Conservation (phyloP, 1,139 yeast species). For the Nakaseomyces delphensis region DNA sequence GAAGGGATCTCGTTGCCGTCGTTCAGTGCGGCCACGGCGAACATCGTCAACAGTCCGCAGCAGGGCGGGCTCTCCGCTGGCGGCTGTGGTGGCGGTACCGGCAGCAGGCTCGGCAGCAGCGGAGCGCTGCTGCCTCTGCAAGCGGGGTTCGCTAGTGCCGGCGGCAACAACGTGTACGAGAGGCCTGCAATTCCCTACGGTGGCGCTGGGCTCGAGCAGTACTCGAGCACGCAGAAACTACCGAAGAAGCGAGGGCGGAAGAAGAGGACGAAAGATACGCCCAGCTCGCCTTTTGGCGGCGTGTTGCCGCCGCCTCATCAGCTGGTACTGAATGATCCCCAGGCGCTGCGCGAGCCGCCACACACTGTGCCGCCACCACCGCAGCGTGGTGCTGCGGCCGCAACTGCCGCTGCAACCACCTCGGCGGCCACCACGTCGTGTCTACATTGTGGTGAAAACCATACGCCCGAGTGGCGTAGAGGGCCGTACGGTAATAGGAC, state of each 20-base stretch:
- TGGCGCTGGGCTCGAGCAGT: not conserved
- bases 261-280: not conserved
- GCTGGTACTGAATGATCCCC: not conserved
- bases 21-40: not conserved
- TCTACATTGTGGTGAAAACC: conserved; percentile 58
- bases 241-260: conserved; percentile 3
- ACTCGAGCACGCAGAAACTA: not conserved
- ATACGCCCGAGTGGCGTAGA: conserved; percentile 78
- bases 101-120: too few species aligned
- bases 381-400: too few species aligned
- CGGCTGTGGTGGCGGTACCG: not conserved
- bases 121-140: not conserved
- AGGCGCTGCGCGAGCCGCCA: too few species aligned
- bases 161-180: not conserved
- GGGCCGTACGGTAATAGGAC: conserved; percentile 74
- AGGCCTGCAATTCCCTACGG: not conserved
- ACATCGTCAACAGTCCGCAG: not conserved
- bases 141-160: not conserved
- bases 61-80: not conserved
- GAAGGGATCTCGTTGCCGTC: not conserved
- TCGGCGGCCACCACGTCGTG: conserved; percentile 24
- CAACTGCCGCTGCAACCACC: too few species aligned
- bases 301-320: conserved; percentile 1
- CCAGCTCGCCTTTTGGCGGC: not conserved
- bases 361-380: too few species aligned